Base-by-base conservation (phyloP, 2,329 filamentous ascomycete genomes). In the Scorias spongiosa region DNA sequence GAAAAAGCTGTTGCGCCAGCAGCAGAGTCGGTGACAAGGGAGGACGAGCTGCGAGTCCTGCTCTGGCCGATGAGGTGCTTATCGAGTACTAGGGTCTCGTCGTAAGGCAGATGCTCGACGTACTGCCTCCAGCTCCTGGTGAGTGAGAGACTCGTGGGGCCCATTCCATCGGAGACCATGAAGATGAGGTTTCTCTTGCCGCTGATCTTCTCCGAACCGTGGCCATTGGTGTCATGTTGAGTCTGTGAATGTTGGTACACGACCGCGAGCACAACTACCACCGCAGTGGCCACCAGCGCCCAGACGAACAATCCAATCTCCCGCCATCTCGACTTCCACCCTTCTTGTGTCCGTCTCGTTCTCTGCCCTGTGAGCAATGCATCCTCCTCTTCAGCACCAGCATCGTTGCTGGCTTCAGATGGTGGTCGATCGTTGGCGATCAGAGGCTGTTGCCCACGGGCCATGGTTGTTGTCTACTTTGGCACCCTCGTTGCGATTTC, bases 111-210 rank as follows among this genome's bases (percentile, higher is more conserved):
- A 5, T 73, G 76, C 34, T 84, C 74, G 44, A 80, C 72, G 53
- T 81, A 75, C 63, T 98, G 91, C 52, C 84, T 78, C 67, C 82
- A 98, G 58, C 80, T 84, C 45, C 91, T 75, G 6, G 91, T 94
- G 60, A 98, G 65, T 20, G 82, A 83, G 43, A 98, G 71, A 54
- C 85, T 89, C 8, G 91, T 85, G 7, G 91, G 91, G 0, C 91
- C 91, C 91, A 98, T 98, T 57, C 91, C 91, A 62, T 98, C 91
- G 1, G 86, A 94, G 32, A 98, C 89, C 91, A 98, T 98, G 70
- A 98, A 96, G 55, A 98, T 81, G 43, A 98, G 71, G 64, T 96
- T 98, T 44, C 85, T 76, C 71, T 96, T 98, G 42, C 78, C 76
- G 30, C 53, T 51, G 10, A 59, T 56, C 32, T 48, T 56, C 20